phyloP scores from a whole-genome alignment of 1,284 basidiomycete species.

The Cryptococcus sp. region DNA sequence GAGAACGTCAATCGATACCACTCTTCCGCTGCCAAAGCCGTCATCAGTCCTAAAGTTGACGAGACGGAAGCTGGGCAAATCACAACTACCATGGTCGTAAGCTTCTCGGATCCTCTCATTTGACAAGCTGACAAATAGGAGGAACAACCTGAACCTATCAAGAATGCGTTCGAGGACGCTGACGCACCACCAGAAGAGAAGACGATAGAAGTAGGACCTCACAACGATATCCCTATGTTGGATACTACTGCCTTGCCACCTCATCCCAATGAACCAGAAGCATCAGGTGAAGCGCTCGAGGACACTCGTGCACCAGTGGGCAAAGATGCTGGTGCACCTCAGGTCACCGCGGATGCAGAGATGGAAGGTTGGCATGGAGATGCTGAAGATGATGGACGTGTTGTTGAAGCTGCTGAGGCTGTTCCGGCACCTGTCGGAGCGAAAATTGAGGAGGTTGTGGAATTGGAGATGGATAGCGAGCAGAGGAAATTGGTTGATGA shows the following conservation, averaged over 20 bases:
- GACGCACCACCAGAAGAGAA: constrained; percentile 39
- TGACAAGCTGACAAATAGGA: constrained; percentile 18
- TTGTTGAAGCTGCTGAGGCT: constrained; percentile 1
- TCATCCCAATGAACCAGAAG: constrained; percentile 2
- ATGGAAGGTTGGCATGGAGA: constrained; percentile 48
- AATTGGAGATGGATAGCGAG: constrained; percentile 40
- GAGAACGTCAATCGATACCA: constrained; percentile 35
- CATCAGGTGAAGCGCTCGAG: constrained; percentile 18
- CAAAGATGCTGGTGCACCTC: constrained; percentile 43
- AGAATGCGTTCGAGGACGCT: constrained; percentile 43
- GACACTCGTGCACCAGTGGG: constrained; percentile 46
- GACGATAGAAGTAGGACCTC: constrained; percentile 39
- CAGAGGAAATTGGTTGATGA: constrained; percentile 33
- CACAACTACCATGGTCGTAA: constrained; percentile 28
- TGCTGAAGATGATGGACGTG: constrained; percentile 41
- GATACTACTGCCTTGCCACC: constrained; percentile 28
- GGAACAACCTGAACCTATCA: constrained; percentile 44
- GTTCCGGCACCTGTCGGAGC: constrained; percentile 20
- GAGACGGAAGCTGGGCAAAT: constrained; percentile 16
- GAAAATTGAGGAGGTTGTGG: constrained; percentile 13
- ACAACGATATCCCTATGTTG: constrained; percentile 39
- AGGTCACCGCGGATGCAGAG: constrained; percentile 35
- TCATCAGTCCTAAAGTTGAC: constrained; percentile 24
- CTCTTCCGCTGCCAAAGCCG: constrained; percentile 4
- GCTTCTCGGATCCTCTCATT: constrained; percentile 1